Base-by-base conservation (phyloP, 495 filamentous ascomycete species). In the Penicillium herquei region DNA sequence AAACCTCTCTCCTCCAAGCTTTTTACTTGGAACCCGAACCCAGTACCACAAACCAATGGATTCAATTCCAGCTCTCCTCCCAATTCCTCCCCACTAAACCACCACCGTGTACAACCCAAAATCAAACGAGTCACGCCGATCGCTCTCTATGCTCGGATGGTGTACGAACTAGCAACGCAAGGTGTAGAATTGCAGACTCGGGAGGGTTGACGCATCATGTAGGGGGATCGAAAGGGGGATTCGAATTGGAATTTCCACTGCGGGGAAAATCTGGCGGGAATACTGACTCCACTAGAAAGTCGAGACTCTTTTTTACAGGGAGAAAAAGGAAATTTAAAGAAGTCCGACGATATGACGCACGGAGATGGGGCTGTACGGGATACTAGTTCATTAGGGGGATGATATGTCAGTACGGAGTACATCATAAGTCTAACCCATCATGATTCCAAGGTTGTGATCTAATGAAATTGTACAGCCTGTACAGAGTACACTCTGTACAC, bases 151-250 rank as follows among this genome's bases (percentile, higher is more conserved):
- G 21, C 21, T 44, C 17, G 41, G 41, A 21, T 26, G 21, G 26
- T 17, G 41, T 17, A 42, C 14, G n/a, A 46, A 51, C 64, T 72
- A 72, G 52, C 55, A 64, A 71, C 59, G 65, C 68, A 70, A 71
- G 70, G 68, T 55, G 45, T 52, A 34, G 44, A 32, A 0, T 46
- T 57, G 49, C 43, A 49, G 64, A 55, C 54, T 67, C 54, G 68
- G 58, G 63, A 32, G n/a, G 12, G 3, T 39, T 21, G 30, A 26
- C 26, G 30, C 35, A 49, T 26, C 21, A 31, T 40, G 49, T 39
- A 17, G 49, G 10, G 43, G 34, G 34, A 37, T 37, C 12, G 8
- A 21, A 46, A 46, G 26, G 43, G 43, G 43, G 43, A 12, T 44
- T 44, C 21, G 21, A 26, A 26, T 26, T 26, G 21, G 21, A 26